Base-by-base conservation (phyloP, 169 alveolate genomes). In the Eimeria necatrix region DNA sequence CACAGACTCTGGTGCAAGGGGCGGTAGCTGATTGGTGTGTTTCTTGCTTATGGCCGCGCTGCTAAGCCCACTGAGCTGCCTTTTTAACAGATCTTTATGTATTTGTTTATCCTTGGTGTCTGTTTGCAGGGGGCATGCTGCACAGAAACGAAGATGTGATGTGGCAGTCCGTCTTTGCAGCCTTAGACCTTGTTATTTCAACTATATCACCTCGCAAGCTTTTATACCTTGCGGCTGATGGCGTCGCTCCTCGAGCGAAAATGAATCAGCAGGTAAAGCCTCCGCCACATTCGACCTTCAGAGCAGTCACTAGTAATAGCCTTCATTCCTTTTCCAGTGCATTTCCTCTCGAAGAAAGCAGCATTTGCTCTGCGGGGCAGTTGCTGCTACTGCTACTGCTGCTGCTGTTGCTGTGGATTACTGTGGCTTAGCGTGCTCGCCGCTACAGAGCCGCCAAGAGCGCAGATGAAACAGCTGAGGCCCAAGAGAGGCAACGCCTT, bases 191-290 rank as follows among this genome's bases (percentile, higher is more conserved):
- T 9, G 96, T 99, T 81, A 97, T 99, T 73, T 98, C 98, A 90
- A 97, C 99, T 94, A 97, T 99, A 12, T 98, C 98, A 85, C 99
- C 99, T 18, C 97, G 98, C 95, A 98, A 97, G 87, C 94, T 99
- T 91, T 96, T 99, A 18, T 91, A 93, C 90, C 68, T 99, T 91
- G 96, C 96, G n/a, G 87, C 95, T 41, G 97, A 96, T 64, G 99
- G 99, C 9, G 99, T 99, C 5, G 99, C 99, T 22, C 99, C 99
- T 10, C 97, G 99, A 87, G 99, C 99, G 3, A 99, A 99, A 97
- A 99, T 99, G 99, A 99, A 99, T 96, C 99, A 99, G 88, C 99
- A 99, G 96, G 94, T 90, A 32, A 9, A 20, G 87, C 24, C 12
- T 48, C 41, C 24, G n/a, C 1, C 7, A 10, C 48, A 32, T 4